phyloP scores from a whole-genome alignment of 2,329 filamentous ascomycete species.

The Stachybotrys echinatus region DNA sequence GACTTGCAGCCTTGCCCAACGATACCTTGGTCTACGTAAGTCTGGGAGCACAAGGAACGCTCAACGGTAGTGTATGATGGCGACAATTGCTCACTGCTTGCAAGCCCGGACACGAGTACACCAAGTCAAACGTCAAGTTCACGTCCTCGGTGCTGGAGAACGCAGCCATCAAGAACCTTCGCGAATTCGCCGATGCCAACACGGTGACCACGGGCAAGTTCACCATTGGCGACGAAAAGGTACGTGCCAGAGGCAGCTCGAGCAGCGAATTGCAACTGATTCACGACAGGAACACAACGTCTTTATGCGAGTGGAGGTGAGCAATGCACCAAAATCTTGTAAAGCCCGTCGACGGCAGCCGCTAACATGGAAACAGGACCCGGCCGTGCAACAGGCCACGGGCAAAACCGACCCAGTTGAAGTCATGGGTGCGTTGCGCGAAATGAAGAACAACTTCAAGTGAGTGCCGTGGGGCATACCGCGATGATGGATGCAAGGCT shows the following conservation, averaged over 20 bases:
- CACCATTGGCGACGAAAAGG: slow-evolving; percentile 96
- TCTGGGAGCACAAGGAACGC: slow-evolving; percentile 9
- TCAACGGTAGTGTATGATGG: background rate
- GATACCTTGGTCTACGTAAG: slow-evolving; percentile 87
- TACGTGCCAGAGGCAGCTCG: slow-evolving; percentile 28
- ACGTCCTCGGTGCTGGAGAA: slow-evolving; percentile 69
- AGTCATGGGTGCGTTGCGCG: slow-evolving; percentile 79
- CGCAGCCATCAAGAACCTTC: slow-evolving; percentile 70
- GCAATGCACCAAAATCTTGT: too few species aligned
- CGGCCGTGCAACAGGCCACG: slow-evolving; percentile 76
- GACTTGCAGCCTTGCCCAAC: slow-evolving; percentile 72
- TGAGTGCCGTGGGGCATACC: slow-evolving; percentile 31
- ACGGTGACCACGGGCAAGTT: slow-evolving; percentile 90
- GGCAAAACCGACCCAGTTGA: slow-evolving; percentile 74
- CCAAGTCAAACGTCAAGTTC: slow-evolving; percentile 93
- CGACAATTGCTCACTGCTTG: background rate
- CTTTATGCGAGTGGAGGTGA: slow-evolving; percentile 83
- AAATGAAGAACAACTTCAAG: slow-evolving; percentile 82
- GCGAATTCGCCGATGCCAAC: slow-evolving; percentile 72
- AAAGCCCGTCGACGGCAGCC: too few species aligned
- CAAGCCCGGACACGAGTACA: slow-evolving; percentile 94
- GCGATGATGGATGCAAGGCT: background rate
- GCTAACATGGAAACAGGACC: slow-evolving; percentile 65
- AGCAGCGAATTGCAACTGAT: too few species aligned
- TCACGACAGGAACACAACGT: slow-evolving; percentile 74